Conservation (phyloP, 495 filamentous ascomycete species). For the Aspergillus mulundensis region DNA sequence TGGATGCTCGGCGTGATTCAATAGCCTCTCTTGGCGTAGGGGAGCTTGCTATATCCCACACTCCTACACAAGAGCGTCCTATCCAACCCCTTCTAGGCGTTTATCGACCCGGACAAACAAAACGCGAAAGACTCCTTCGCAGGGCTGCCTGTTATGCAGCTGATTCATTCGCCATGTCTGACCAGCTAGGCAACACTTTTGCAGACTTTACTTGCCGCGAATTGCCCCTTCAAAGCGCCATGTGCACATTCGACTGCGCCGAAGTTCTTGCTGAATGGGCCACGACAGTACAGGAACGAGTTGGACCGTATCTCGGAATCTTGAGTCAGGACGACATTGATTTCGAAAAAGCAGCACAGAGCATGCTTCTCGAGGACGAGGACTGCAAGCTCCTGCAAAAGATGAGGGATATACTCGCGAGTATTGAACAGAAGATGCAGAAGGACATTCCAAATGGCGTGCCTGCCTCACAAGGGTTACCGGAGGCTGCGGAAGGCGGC, state of each 20-base stretch:
- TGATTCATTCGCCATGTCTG: constrained; percentile 86
- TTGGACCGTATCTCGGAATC: constrained; percentile 82
- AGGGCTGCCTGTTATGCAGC: constrained; percentile 94
- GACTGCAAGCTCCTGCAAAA: constrained; percentile 84
- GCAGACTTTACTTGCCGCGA: constrained; percentile 82
- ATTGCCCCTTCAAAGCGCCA: constrained; percentile 85
- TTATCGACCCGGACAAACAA: constrained; percentile 45
- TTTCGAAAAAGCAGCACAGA: constrained; percentile 68
- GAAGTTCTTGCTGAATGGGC: constrained; percentile 97
- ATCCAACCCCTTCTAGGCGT: constrained; percentile 30
- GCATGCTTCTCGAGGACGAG: constrained; percentile 89
- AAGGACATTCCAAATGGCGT: constrained; percentile 45
- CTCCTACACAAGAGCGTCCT: constrained; percentile 36
- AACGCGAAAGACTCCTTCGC: constrained; percentile 81
- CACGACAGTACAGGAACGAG: constrained; percentile 88
- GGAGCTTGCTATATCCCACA: constrained; percentile 43
- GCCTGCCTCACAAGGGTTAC: constrained; percentile 48
- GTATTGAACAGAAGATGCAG: constrained; percentile 76
- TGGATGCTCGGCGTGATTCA: constrained; percentile 33
- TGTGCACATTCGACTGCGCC: constrained; percentile 95
- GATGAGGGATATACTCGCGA: constrained; percentile 74
- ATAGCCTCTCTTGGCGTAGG: constrained; percentile 37
- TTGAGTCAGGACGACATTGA: constrained; percentile 81
- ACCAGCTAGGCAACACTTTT: constrained; percentile 82
- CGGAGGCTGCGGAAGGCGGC: constrained; percentile 61